Evolutionary conservation across 2,329 filamentous ascomycete species (phyloP), one percentile per base, ranked within the genome.

Genomic region (Orbilia ellipsospora): DNA sequence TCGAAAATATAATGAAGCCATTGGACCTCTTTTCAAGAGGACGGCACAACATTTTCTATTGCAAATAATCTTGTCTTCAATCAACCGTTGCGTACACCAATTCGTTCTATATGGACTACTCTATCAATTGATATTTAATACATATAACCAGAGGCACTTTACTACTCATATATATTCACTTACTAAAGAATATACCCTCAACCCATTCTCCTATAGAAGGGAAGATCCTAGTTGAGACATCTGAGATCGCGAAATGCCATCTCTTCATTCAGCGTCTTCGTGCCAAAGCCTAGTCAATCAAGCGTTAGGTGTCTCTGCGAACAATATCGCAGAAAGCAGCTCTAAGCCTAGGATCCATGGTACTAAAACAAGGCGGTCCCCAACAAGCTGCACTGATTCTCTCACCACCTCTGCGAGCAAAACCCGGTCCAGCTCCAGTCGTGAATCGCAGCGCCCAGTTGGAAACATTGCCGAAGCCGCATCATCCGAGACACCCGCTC

Each of bases 401-500:
- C 4, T 7, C 50, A 16, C 28, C 50, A 16, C 54, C 36, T 65
- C 68, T 51, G 56, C 18, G 48, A 67, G 59, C 61, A 61, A 61
- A 50, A 61, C 62, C 45, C 61, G 48, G 62, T 66, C 60, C 42
- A 48, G 62, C 56, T 57, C 69, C 20, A 8, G 42, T 59, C 55
- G 61, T 54, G 40, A 23, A 66, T 51, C 62, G n/a, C 62, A 57
- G 48, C 55, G 31, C 52, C 69, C 69, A 73, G 45, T 61, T 61
- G 69, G 69, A 66, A 62, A 18, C 55, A 66, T 73, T 73, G 52
- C 69, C 69, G 69, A 67, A 66, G 62, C 69, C 69, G 69, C 69
- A 62, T 61, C 62, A 73, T 51, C 69, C 62, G 69, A 73, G 69
- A 73, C 69, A 73, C 66, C 62, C 69, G 67, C 26, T 40, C 51